These are phyloP conservation scores for Heliamphora exappendiculata DNA, from an alignment of 148 eudicot genomes.

Conservation along the genomic window DNA sequence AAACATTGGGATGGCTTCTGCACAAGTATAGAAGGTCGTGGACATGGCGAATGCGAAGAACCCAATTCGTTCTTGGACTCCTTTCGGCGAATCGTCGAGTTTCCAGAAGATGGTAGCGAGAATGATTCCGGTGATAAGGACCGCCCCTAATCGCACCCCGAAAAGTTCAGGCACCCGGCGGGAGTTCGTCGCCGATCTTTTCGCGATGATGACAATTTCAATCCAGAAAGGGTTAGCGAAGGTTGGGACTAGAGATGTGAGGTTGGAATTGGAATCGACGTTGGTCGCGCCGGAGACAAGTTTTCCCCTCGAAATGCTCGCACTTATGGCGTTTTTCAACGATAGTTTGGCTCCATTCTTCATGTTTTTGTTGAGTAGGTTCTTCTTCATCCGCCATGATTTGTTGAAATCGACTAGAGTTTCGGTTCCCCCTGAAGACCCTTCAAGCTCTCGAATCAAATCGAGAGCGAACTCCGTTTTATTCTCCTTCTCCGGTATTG, in stretches of 20 bases:
- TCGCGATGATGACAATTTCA: slow-evolving; percentile 56
- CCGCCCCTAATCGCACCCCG: slow-evolving; percentile 59
- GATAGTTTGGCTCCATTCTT: slow-evolving; percentile 27
- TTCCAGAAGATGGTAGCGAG: slow-evolving; percentile 70
- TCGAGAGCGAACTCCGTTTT: slow-evolving; percentile 71
- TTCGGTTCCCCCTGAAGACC: slow-evolving; percentile 41
- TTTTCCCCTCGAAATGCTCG: slow-evolving; percentile 79
- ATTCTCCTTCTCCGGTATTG: slow-evolving; percentile 67
- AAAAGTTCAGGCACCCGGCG: slow-evolving; percentile 61
- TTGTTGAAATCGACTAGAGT: slow-evolving; percentile 47
- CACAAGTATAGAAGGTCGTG: slow-evolving; percentile 84
- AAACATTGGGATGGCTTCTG: slow-evolving; percentile 78
- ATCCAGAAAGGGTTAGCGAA: slow-evolving; percentile 79
- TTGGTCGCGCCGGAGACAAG: slow-evolving; percentile 57
- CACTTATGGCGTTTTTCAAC: slow-evolving; percentile 59
- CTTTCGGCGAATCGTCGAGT: slow-evolving; percentile 65
- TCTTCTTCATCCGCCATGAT: slow-evolving; percentile 38
- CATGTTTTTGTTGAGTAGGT: background rate
- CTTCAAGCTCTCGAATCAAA: slow-evolving; percentile 67
- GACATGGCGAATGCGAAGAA: slow-evolving; percentile 90
- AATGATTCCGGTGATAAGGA: slow-evolving; percentile 61
- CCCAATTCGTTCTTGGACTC: slow-evolving; percentile 64
- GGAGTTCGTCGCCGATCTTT: slow-evolving; percentile 56
- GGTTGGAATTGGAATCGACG: slow-evolving; percentile 22
- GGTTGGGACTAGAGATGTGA: slow-evolving; percentile 38